These are phyloP conservation scores for Pseudopithomyces maydicus DNA, from an alignment of 2,329 filamentous ascomycete species.

Conservation along the genomic window DNA sequence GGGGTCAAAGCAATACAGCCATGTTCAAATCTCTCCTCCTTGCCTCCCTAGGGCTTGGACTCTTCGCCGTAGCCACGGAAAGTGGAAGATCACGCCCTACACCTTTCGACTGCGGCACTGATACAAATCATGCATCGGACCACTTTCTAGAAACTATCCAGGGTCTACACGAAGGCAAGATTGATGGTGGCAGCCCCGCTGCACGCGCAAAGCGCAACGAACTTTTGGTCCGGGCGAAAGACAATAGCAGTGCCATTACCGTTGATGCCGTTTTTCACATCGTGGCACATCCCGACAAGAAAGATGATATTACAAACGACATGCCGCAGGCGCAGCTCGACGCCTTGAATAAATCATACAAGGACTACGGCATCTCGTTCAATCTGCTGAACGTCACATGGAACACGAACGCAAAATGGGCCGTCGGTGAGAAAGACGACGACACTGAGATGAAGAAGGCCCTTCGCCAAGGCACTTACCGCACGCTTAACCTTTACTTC, in stretches of 20 bases:
- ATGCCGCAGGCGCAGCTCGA: conserved; percentile 48
- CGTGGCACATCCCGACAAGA: conserved; percentile 44
- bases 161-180: conserved; percentile 35
- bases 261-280: conserved; percentile 54
- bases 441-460: conserved; percentile 58
- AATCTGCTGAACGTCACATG: conserved; percentile 55
- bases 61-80: conserved; percentile 18
- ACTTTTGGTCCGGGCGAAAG: conserved; percentile 23
- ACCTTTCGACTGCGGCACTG: conserved; percentile 52
- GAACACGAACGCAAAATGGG: conserved; percentile 61
- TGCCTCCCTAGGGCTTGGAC: conserved; percentile 27
- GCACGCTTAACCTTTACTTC: conserved; percentile 64
- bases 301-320: conserved; percentile 46
- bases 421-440: conserved; percentile 52
- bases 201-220: conserved; percentile 28
- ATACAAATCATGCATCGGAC: conserved; percentile 39
- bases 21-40: conserved; percentile 38
- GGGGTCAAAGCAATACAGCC: not conserved
- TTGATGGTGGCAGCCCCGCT: conserved; percentile 29
- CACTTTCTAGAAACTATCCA: conserved; percentile 47
- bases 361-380: conserved; percentile 58
- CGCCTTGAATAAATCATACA: conserved; percentile 51
- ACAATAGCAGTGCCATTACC: conserved; percentile 36
- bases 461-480: conserved; percentile 60
- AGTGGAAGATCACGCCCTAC: conserved; percentile 23